Base-by-base conservation (phyloP, 2,329 filamentous ascomycete species). In the Microascus cirrosus region DNA sequence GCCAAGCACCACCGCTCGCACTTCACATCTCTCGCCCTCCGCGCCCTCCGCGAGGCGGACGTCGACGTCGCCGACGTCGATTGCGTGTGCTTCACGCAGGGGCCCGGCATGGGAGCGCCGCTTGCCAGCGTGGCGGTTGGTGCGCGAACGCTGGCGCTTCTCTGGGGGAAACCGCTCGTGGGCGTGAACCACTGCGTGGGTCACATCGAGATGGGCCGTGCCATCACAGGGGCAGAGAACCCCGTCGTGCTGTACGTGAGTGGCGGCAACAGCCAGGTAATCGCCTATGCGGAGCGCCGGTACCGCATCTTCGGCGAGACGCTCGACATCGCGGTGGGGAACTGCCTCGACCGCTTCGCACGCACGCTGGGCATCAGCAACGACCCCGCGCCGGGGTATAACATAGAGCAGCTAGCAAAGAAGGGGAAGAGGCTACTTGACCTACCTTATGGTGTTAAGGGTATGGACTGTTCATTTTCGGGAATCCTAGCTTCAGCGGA, bases 261-360 rank as follows among this genome's bases (percentile, higher is more conserved):
- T 24, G 94, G 94, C 61, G 94, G 94, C 59, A 99, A 99, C 76
- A 96, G 93, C 15, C 93, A 99, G 74, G 93, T 97, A 28, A 97
- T 97, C 63, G 94, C 94, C 53, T 99, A 97, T 74, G 91, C 90
- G 39, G 89, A 93, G 62, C 89, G 92, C 69, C 83, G 93, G 59
- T 99, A 99, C 75, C 87, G 94, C 59, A 99, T 99, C 69, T 99
- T 99, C 70, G 94, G 94, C 61, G 94, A 99, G 75, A 92, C 94
- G 1, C 84, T 99, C 56, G 94, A 99, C 69, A 97, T 97, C 63
- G 94, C 94, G 15, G 93, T 99, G 12, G 94, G 94, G 4, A 99
- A 99, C 74, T 97, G 94, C 70, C 83, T 99, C 53, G 94, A 99
- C 72, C 85, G 94, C 36, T 97, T 99, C 70, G 94, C 94, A 35